A percentile compares a stretch with the other conserved stretches of the same genome.
These are phyloP conservation scores for Solanum ossicruentum DNA, from an alignment of 257 asterid species.

Conservation along the genomic window DNA sequence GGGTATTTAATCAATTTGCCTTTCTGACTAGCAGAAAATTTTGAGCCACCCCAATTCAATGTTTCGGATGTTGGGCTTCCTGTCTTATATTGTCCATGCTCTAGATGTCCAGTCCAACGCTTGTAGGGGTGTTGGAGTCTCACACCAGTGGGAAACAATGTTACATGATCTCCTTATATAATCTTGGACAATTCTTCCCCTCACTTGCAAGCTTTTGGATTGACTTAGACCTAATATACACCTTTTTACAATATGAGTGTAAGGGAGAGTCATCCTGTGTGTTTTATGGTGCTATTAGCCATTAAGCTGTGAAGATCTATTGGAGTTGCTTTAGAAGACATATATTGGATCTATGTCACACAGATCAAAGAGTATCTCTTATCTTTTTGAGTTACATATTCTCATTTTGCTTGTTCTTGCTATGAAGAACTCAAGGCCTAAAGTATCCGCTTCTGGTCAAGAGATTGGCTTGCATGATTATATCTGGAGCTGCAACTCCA, in stretches of 20 bases:
- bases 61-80: background rate
- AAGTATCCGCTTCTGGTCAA: slow-evolving; percentile 75
- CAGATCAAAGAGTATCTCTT: background rate
- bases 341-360: background rate
- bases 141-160: background rate
- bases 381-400: background rate
- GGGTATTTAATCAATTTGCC: background rate
- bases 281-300: background rate
- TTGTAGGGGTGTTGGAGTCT: background rate
- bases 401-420: background rate
- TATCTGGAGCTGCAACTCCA: slow-evolving; percentile 37
- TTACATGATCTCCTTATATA: background rate
- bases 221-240: background rate
- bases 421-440: slow-evolving; percentile 56
- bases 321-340: background rate
- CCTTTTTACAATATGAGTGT: background rate
- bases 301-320: background rate
- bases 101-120: background rate
- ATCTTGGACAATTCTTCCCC: background rate
- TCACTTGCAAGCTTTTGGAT: background rate
- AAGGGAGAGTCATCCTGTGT: background rate
- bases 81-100: background rate
- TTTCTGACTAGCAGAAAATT: background rate
- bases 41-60: background rate
- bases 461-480: slow-evolving; percentile 62